A percentile compares a stretch with the other conserved stretches of the same genome.
These are phyloP conservation scores for Aechmea fasciata DNA, from an alignment of 176 grass and related monocot species.

Conservation along the genomic window DNA sequence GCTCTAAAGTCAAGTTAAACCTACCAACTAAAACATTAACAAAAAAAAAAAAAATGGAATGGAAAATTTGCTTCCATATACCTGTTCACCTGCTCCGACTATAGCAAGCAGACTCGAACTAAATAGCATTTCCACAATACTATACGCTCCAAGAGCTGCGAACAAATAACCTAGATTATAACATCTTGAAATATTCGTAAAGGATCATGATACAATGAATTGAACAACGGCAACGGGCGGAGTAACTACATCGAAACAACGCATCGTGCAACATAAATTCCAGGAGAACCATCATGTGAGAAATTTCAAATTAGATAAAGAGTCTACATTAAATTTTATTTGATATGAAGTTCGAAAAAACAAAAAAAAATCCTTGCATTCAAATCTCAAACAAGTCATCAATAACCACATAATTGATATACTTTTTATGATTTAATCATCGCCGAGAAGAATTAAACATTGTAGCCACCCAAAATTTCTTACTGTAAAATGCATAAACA, in stretches of 20 bases:
- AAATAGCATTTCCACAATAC: conserved; percentile 79
- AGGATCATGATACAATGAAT: neutral
- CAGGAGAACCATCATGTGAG: too few species aligned
- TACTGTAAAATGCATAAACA: too few species aligned
- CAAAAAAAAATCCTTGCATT: too few species aligned
- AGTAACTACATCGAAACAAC: too few species aligned
- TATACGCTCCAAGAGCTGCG: conserved; percentile 68
- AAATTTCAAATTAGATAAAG: too few species aligned
- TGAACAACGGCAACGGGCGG: neutral
- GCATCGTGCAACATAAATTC: too few species aligned
- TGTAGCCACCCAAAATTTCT: too few species aligned
- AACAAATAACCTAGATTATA: conserved; percentile 3
- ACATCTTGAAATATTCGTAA: neutral
- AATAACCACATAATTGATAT: neutral
- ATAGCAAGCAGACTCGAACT: conserved; percentile 69
- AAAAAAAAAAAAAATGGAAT: neutral
- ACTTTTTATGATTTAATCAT: neutral
- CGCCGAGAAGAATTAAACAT: too few species aligned
- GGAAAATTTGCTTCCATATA: conserved; percentile 4
- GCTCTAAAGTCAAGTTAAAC: neutral
- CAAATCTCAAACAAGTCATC: too few species aligned
- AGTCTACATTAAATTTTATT: too few species aligned
- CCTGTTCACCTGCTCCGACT: conserved; percentile 84
- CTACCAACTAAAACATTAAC: neutral
- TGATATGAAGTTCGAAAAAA: too few species aligned